Evolutionary conservation across 768 basidiomycete genomes (phyloP), one percentile per base, ranked within the genome.

Genomic region (Trametes elegans): DNA sequence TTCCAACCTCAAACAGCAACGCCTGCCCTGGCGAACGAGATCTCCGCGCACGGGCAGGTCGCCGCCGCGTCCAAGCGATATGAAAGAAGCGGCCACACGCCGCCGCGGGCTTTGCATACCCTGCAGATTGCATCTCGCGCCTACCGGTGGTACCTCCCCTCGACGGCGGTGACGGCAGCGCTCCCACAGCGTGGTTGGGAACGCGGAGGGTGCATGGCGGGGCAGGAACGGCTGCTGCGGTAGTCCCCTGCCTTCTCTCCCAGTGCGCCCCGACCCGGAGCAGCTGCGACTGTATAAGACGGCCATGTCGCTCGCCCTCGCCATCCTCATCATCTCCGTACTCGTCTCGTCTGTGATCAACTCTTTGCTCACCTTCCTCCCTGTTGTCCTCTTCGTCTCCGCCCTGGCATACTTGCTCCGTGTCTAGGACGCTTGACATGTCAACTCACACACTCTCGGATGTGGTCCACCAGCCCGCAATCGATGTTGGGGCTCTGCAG

Each of bases 401-500:
- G 52, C 35, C 7, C 2, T 50, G 7, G 8, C 28, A 0, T 54
- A 49, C 31, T 7, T 53, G 13, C n/a, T 46, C 7, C n/a, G n/a
- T n/a, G n/a, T n/a, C n/a, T n/a, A n/a, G n/a, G n/a, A n/a, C n/a
- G n/a, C n/a, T n/a, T n/a, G 24, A n/a, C 18, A 50, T 49, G 57
- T 21, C 47, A 18, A 26, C 47, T 39, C 8, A n/a, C 23, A 27
- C 16, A 9, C 7, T 36, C 28, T n/a, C 31, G 3, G 18, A 10
- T 36, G 18, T 5, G 14, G 39, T 19, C 8, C 11, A 14, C n/a
- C 28, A 29, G 14, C 14, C 41, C 10, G 8, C 41, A 3, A 55
- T 60, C 16, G 53, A 62, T 27, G 26, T 36, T 6, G 28, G 10
- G 14, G 56, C 50, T 16, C 28, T 65, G 2, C 45, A 48, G 6